These are phyloP conservation scores for Paramecium primaurelia DNA, from an alignment of 73 alveolate species.

Conservation along the genomic window DNA sequence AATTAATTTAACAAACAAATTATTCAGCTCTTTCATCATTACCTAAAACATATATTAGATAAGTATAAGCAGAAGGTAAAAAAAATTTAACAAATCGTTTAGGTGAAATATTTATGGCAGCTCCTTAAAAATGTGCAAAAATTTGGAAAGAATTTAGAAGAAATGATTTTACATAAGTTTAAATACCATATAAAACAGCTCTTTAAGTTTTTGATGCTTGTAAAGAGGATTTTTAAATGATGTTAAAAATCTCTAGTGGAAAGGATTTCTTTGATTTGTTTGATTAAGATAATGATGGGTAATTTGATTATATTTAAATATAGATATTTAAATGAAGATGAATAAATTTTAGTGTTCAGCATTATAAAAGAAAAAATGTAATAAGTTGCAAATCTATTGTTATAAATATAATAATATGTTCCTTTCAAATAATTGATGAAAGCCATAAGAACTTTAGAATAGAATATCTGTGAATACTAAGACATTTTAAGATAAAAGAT, in stretches of 20 bases:
- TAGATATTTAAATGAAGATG: conserved; percentile 59
- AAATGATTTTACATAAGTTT: conserved; percentile 29
- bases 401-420: conserved; percentile 48
- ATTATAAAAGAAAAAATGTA: conserved; percentile 50
- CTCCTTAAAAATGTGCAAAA: conserved; percentile 25
- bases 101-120: conserved; percentile 32
- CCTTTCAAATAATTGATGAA: conserved; percentile 66
- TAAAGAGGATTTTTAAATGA: conserved; percentile 40
- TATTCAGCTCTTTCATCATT: conserved; percentile 27
- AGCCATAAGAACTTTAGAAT: conserved; percentile 77
- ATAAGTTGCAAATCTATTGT: conserved; percentile 48
- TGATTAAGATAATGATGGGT: conserved; percentile 66
- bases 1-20: neutral
- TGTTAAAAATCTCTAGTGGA: conserved; percentile 40
- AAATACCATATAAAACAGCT: conserved; percentile 33
- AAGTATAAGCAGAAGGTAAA: conserved; percentile 22
- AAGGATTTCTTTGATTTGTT: conserved; percentile 54
- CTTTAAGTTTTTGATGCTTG: conserved; percentile 28
- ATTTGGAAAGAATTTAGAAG: conserved; percentile 38
- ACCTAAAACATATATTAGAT: neutral
- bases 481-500: conserved; percentile 83
- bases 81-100: neutral
- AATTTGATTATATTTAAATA: neutral
- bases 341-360: conserved; percentile 48
- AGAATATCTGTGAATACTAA: conserved; percentile 77